Evolutionary conservation across 306 rosid species (phyloP).

Genomic region (Alnus glutinosa): DNA sequence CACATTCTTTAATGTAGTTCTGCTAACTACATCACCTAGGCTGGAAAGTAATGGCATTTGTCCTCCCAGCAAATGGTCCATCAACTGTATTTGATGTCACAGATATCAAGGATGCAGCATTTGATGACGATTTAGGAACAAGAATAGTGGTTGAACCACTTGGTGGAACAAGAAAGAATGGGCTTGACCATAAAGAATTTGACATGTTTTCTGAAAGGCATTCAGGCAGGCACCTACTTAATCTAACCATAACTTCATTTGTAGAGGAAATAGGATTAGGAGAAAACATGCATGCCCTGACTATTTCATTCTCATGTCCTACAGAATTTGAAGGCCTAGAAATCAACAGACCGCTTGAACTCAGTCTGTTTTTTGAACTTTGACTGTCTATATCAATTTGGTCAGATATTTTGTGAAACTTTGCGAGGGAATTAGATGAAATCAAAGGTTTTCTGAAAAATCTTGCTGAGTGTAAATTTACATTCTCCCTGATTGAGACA

Average conservation of each 20-base stretch:
- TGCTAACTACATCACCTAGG: constrained; percentile 59
- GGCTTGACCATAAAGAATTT: constrained; percentile 67
- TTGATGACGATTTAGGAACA: constrained; percentile 68
- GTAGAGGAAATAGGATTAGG: constrained; percentile 57
- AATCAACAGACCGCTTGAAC: constrained; percentile 35
- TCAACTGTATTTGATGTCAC: constrained; percentile 67
- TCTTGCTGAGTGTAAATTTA: constrained; percentile 32
- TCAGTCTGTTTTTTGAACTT: constrained; percentile 31
- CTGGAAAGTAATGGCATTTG: constrained; percentile 81
- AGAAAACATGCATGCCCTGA: constrained; percentile 70
- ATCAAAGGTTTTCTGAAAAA: constrained; percentile 27
- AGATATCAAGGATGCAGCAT: constrained; percentile 72
- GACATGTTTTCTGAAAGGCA: constrained; percentile 37
- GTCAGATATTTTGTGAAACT: constrained; percentile 33
- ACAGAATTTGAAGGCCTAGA: constrained; percentile 43
- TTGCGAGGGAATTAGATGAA: constrained; percentile 35
- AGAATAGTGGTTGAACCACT: constrained; percentile 86
- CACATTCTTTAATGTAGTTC: not conserved
- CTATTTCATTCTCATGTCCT: constrained; percentile 57
- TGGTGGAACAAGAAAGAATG: constrained; percentile 77
- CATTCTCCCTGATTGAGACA: constrained; percentile 56
- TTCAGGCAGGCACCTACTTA: constrained; percentile 50
- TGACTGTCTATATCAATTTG: constrained; percentile 27
- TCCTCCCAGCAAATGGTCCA: constrained; percentile 76
- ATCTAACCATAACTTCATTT: constrained; percentile 69